Percentiles rank a stretch among this genome's conserved stretches.
phyloP scores from a whole-genome alignment of 164 flowering plant species.

The Macadamia tetraphylla region DNA sequence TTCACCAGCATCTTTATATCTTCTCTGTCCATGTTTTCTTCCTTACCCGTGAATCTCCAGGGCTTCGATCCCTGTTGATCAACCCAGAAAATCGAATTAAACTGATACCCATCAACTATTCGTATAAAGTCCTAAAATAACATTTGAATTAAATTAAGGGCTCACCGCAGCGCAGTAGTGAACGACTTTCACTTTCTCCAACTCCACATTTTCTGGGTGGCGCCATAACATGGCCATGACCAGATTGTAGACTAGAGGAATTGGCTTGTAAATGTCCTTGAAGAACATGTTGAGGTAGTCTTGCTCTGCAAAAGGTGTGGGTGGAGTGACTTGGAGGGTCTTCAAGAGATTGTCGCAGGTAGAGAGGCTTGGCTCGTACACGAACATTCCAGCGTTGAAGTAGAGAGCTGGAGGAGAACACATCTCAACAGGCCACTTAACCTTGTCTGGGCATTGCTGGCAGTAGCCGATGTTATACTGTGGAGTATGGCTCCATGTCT shows the following conservation, averaged over 20 bases:
- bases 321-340: neutral
- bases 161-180: neutral
- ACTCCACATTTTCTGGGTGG: neutral
- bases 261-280: neutral
- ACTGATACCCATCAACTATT: no score
- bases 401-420: neutral
- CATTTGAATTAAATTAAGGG: neutral
- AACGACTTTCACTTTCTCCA: neutral
- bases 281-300: neutral
- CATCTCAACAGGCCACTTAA: neutral
- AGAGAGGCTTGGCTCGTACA: neutral
- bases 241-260: neutral
- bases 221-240: neutral
- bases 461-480: neutral
- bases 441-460: neutral
- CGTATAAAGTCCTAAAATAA: no score
- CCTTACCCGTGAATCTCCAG: constrained; percentile 82
- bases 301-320: neutral
- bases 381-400: neutral
- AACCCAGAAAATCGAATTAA: no score
- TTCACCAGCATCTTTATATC: constrained; percentile 63
- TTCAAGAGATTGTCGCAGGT: neutral
- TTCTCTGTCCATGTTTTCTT: constrained; percentile 71
- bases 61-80: constrained; percentile 62
- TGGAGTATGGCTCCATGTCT: neutral